These are phyloP conservation scores for Remersonia thermophila DNA, from an alignment of 2,329 filamentous ascomycete species.

Conservation along the genomic window DNA sequence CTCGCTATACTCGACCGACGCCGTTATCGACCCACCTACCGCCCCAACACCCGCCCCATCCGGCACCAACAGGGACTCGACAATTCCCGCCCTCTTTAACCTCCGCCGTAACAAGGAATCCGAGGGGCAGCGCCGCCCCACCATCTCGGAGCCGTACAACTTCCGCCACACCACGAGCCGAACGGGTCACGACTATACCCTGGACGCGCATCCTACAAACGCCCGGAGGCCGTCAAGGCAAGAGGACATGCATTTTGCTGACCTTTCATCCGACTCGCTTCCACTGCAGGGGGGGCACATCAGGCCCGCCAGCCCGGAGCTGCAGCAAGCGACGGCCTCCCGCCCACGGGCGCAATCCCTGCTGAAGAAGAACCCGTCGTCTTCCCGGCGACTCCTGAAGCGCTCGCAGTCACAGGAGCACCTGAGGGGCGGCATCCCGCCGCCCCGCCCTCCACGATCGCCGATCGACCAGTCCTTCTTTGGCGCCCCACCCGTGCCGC, in stretches of 20 bases:
- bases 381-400: slow-evolving; percentile 28
- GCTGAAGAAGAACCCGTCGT: slow-evolving; percentile 21
- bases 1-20: slow-evolving; percentile 37
- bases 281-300: slow-evolving; percentile 14
- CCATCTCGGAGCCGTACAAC: slow-evolving; percentile 53
- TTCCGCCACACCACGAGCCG: slow-evolving; percentile 61
- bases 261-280: slow-evolving; percentile 35
- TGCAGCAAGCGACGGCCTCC: slow-evolving; percentile 8
- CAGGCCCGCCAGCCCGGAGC: slow-evolving; percentile 8
- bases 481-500: slow-evolving; percentile 22
- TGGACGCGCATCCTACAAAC: slow-evolving; percentile 23
- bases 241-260: slow-evolving; percentile 31
- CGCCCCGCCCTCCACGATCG: slow-evolving; percentile 39
- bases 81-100: slow-evolving; percentile 39
- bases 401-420: slow-evolving; percentile 38
- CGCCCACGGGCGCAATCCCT: slow-evolving; percentile 16
- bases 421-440: slow-evolving; percentile 27
- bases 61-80: slow-evolving; percentile 28
- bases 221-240: slow-evolving; percentile 7
- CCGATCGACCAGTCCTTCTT: slow-evolving; percentile 32
- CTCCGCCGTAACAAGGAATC: slow-evolving; percentile 31
- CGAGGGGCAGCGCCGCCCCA: slow-evolving; percentile 30
- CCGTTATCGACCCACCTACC: slow-evolving; percentile 8
- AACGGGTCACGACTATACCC: slow-evolving; percentile 37
- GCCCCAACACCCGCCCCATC: slow-evolving; percentile 12